Base-by-base conservation (phyloP, 2,329 filamentous ascomycete genomes). In the Colletotrichum tabaci region DNA sequence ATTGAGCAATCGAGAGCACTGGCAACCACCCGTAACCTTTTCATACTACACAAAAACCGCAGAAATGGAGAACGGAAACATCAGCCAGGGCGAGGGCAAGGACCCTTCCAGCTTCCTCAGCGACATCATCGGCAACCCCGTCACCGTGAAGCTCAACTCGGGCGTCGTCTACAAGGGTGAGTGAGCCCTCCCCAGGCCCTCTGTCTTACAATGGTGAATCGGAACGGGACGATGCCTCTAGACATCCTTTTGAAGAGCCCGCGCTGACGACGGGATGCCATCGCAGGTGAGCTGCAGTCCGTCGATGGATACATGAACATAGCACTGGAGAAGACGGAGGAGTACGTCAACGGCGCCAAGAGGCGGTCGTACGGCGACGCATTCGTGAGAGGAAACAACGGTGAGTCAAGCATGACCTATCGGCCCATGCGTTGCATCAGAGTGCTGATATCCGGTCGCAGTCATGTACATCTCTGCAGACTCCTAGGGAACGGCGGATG, bases 281-380 rank as follows among this genome's bases (percentile, higher is more conserved):
- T 13, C 44, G 21, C 74, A 98, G 96, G 96, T 76, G 95, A 98
- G 81, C 89, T 98, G 47, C 95, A 98, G 81, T 98, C 95, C 0
- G 96, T 99, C 61, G 96, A 99, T 82, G 96, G 96, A 63, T 99
- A 98, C 85, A 99, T 99, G 96, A 99, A 99, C 85, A 98, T 99
- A 81, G 96, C 96, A 15, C 89, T 99, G 40, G 96, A 99, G 83
- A 96, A 98, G 84, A 97, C 95, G 23, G 92, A 94, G 75, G 96
- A 99, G 84, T 95, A 92, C 77, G 93, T 98, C 76, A 93, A 97
- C 79, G 96, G 95, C 52, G 89, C 91, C 74, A 90, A 96, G 83
- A 89, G 93, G 77, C 89, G 94, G 77, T 93, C 90, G 66, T 98
- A 98, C 80, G 96, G 96, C 9, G 96, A 98, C 86, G 94, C 96